Evolutionary conservation across 2,329 filamentous ascomycete species (phyloP), one percentile per base, ranked within the genome.

Genomic region (Lachnellula suecica): DNA sequence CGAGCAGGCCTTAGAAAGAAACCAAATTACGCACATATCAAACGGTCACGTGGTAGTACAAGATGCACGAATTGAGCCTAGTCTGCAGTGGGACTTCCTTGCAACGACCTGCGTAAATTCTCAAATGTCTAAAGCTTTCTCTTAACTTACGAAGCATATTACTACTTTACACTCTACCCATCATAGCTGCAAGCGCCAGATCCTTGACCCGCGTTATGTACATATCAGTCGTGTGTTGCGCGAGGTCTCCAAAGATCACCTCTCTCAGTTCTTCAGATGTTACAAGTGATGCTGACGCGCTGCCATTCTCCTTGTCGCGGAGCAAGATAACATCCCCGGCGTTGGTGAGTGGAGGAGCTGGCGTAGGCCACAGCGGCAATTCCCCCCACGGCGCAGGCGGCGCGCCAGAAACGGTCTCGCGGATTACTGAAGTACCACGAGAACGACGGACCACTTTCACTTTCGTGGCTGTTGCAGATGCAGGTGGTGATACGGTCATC

Each of bases 331-430:
- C 31, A 25, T 47, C 45, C 11, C 45, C 45, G n/a, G 45, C 45
- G 23, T 47, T 47, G 8, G 45, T 47, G 3, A 47, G 45, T 4
- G 23, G 45, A 47, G 15, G 15, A 24, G 45, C 29, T 20, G 45
- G 45, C 24, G 45, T 47, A 38, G 45, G 45, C 45, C 45, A 47
- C 31, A 47, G 31, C 34, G 45, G 45, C 17, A 40, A 31, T 15
- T 47, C 45, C 34, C 38, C 45, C 45, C 45, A 47, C 45, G 45
- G 45, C 8, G 31, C 7, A 40, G 45, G 45, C 45, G 45, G 45
- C 45, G 45, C 27, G 11, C n/a, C 31, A 47, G 44, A 37, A 47
- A 47, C 44, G n/a, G 24, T 23, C 22, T 38, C 22, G 22, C 34
- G 34, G 29, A 47, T 25, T 5, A 47, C 17, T 19, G 31, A 1